Evolutionary conservation across 163 green algal species (phyloP), one percentile per base, ranked within the genome.

Genomic region (Scenedesmus sp.): DNA sequence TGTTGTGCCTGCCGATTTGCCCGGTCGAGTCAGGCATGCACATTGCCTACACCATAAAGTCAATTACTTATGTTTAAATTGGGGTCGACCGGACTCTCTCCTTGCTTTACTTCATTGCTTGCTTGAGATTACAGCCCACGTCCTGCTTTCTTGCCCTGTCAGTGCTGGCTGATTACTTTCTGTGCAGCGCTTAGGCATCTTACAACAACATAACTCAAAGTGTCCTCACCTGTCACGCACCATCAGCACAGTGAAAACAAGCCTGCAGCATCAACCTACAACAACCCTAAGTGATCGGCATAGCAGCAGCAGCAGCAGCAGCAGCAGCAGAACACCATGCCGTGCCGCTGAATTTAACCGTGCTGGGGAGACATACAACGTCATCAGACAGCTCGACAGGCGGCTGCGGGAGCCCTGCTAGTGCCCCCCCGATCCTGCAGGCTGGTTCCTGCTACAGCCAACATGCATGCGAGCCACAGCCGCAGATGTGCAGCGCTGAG

Each of bases 401-500:
- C 40, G 20, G n/a, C 20, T 12, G 22, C 56, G 10, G 56, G 56
- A 70, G 51, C 56, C 22, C 15, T n/a, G 15, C 20, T 6, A 70
- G 15, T 22, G n/a, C 20, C 56, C 13, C n/a, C n/a, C n/a, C n/a
- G n/a, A n/a, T n/a, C n/a, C 56, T 33, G 56, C 56, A 70, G 20
- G 20, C 56, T 33, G 56, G 56, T 6, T 10, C 56, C 20, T 15
- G 43, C 13, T 20, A 80, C 33, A 73, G 49, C 26, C 26, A 42
- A 2, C 49, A 83, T 85, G 86, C 49, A 83, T 43, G 87, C 79
- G 12, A 40, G 22, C 18, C 81, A 92, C 46, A 46, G 2, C 7
- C 61, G 88, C 4, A 65, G 88, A 30, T 92, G 81, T 46, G 68
- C 68, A 24, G 88, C 81, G 7, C 49, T 92, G 33, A 42, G 33